These are phyloP conservation scores for Rhizopus arrhizus DNA, from an alignment of 371 early-diverging fungal genomes.

Conservation along the genomic window DNA sequence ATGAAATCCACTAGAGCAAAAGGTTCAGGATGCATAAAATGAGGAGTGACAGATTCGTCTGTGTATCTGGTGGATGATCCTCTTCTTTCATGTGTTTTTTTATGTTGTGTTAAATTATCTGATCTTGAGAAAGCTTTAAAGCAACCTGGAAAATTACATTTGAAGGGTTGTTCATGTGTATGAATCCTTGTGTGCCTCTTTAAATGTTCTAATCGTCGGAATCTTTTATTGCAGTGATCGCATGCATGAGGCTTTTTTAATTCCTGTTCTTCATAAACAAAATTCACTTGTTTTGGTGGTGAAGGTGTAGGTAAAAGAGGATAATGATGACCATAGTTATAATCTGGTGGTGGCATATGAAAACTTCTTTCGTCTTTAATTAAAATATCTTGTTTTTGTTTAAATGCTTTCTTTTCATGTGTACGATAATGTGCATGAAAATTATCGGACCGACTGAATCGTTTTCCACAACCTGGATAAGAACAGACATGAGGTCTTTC, in stretches of 20 bases:
- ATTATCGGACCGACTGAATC: constrained; percentile 80
- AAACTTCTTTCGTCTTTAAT: constrained; percentile 20
- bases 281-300: constrained; percentile 13
- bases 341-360: constrained; percentile 11
- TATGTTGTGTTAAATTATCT: constrained; percentile 71
- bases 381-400: constrained; percentile 29
- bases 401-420: constrained; percentile 49
- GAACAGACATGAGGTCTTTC: constrained; percentile 71
- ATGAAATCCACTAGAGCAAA: constrained; percentile 27
- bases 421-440: constrained; percentile 65
- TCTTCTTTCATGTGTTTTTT: constrained; percentile 61
- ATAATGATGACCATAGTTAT: constrained; percentile 16
- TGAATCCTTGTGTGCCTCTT: constrained; percentile 88
- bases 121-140: constrained; percentile 79
- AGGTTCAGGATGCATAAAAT: constrained; percentile 18
- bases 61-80: constrained; percentile 21
- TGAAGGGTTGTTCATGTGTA: constrained; percentile 80
- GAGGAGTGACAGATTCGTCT: constrained; percentile 4
- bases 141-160: constrained; percentile 72
- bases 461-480: constrained; percentile 68
- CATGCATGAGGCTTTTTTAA: constrained; percentile 57
- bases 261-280: constrained; percentile 18
- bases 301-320: constrained; percentile 25
- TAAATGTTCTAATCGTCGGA: constrained; percentile 87
- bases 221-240: constrained; percentile 57